Conservation (phyloP, 1,284 basidiomycete genomes). For the Cerrena zonata region DNA sequence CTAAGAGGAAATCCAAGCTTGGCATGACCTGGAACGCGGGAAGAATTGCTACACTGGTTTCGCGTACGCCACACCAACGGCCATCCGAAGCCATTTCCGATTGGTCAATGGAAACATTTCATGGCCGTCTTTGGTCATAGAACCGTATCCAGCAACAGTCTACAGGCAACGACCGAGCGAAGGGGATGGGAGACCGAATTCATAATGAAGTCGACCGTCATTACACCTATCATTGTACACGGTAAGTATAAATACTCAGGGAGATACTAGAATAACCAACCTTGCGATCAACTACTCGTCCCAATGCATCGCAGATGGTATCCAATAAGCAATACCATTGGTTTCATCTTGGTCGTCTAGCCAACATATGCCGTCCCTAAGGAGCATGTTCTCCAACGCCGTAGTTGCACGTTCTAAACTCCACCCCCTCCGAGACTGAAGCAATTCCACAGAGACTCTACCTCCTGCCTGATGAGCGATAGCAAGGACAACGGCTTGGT, state of each 20-base stretch:
- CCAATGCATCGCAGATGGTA: conserved; percentile 80
- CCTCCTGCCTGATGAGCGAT: conserved; percentile 68
- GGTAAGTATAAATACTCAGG: not conserved
- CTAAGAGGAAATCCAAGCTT: too few species aligned
- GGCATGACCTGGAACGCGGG: too few species aligned
- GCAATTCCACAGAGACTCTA: conserved; percentile 52
- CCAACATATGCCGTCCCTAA: conserved; percentile 91
- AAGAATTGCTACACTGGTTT: too few species aligned
- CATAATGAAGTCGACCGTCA: too few species aligned
- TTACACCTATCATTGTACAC: too few species aligned
- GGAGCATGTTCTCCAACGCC: conserved; percentile 83
- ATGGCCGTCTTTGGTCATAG: too few species aligned
- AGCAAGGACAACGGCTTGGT: conserved; percentile 72
- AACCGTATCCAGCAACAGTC: too few species aligned
- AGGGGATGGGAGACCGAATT: too few species aligned
- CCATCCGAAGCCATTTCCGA: too few species aligned
- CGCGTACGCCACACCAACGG: too few species aligned
- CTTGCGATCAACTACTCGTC: conserved; percentile 38
- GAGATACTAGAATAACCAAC: not conserved
- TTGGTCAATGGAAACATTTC: too few species aligned
- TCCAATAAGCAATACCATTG: conserved; percentile 68
- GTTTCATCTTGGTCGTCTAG: conserved; percentile 79
- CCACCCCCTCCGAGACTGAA: conserved; percentile 71
- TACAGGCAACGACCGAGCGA: too few species aligned
- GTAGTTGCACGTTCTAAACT: conserved; percentile 65